phyloP scores from a whole-genome alignment of 176 grass and related monocot species.

The Chrysopogon serrulatus region DNA sequence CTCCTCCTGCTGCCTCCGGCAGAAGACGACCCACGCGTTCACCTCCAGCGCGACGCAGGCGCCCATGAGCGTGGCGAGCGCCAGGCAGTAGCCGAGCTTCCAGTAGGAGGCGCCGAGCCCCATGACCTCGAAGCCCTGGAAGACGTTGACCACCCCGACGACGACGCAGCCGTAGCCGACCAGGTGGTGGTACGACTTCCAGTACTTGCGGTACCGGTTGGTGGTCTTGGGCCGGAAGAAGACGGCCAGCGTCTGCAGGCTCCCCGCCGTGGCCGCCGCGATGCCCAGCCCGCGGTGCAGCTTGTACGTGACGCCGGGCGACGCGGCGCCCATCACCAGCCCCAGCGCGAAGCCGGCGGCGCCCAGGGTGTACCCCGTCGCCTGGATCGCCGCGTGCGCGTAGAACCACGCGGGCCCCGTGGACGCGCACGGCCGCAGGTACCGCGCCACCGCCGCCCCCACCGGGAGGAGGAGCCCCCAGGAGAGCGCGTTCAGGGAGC shows the following conservation, averaged over 20 bases:
- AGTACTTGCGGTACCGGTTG: constrained; percentile 93
- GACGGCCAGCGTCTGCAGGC: constrained; percentile 83
- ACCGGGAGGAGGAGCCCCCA: constrained; percentile 84
- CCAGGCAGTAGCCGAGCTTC: constrained; percentile 94
- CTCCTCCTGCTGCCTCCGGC: constrained; percentile 67
- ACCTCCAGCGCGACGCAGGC: constrained; percentile 87
- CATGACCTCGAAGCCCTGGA: constrained; percentile 98
- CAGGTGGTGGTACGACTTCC: constrained; percentile 99
- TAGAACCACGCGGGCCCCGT: constrained; percentile 85
- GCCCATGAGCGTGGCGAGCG: constrained; percentile 65
- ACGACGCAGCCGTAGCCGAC: constrained; percentile 89
- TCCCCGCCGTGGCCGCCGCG: constrained; percentile 66
- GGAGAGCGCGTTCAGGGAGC: constrained; percentile 60
- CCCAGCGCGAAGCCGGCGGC: constrained; percentile 80
- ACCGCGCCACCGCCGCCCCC: constrained; percentile 76
- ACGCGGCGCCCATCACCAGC: constrained; percentile 68
- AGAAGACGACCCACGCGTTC: constrained; percentile 96
- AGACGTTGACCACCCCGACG: constrained; percentile 92
- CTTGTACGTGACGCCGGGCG: constrained; percentile 68
- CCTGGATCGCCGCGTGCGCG: constrained; percentile 70
- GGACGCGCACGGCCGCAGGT: constrained; percentile 71
- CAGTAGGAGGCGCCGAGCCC: constrained; percentile 75
- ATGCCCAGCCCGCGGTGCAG: constrained; percentile 87
- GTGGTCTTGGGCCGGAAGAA: constrained; percentile 95
- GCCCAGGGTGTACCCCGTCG: constrained; percentile 52